phyloP scores from a whole-genome alignment of 202 grass and related monocot species.

The Schoenoplectus tabernaemontani region DNA sequence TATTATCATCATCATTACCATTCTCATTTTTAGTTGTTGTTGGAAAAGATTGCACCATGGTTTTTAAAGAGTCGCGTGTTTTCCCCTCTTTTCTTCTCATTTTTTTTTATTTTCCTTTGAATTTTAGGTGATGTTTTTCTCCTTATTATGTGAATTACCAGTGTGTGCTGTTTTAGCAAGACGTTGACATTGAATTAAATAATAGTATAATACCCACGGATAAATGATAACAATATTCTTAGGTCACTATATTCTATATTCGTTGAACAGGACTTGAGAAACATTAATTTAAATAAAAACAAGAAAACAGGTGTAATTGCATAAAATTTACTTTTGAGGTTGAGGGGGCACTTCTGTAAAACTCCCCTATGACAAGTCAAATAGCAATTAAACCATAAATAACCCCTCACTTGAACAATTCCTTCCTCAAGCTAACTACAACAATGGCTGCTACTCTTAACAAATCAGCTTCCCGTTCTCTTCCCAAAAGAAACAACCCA shows the following conservation, averaged over 20 bases:
- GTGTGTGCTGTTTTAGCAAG: neutral
- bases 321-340: neutral
- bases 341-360: neutral
- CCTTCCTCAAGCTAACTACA: neutral
- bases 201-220: neutral
- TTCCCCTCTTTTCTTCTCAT: neutral
- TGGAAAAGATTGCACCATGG: neutral
- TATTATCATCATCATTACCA: too few relatives aligned
- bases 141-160: too few relatives aligned
- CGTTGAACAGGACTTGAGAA: neutral
- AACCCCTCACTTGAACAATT: neutral
- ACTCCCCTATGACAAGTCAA: neutral
- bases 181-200: neutral
- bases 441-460: conserved; percentile 27
- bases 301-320: neutral
- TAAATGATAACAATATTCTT: neutral
- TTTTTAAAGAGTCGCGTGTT: neutral
- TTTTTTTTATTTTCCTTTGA: too few relatives aligned
- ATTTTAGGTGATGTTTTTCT: too few relatives aligned
- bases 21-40: neutral
- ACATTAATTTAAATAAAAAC: neutral
- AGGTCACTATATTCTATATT: neutral
- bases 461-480: neutral
- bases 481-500: neutral
- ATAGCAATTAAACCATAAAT: conserved; percentile 5